These are phyloP conservation scores for Cyclotella cryptica DNA, from an alignment of 108 stramenopile genomes.

Conservation along the genomic window DNA sequence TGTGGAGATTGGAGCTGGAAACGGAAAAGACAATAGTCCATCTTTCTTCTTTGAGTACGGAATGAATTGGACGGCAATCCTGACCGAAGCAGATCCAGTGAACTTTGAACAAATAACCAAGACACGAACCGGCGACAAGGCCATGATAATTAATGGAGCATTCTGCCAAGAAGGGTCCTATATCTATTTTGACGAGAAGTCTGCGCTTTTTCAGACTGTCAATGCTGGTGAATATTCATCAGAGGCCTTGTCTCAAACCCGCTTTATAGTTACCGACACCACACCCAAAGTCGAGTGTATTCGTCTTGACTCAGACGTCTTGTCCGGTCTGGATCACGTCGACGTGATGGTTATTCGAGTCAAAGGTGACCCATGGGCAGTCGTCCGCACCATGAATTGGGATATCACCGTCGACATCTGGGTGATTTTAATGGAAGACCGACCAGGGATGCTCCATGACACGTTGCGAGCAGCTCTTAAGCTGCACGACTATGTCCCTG, in stretches of 20 bases:
- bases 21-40: slow-evolving; percentile 32
- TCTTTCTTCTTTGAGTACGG: slow-evolving; percentile 58
- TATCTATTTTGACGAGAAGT: slow-evolving; percentile 30
- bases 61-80: slow-evolving; percentile 56
- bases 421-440: slow-evolving; percentile 54
- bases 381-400: slow-evolving; percentile 62
- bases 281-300: slow-evolving; percentile 39
- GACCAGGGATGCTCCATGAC: slow-evolving; percentile 40
- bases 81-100: slow-evolving; percentile 56
- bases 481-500: slow-evolving; percentile 58
- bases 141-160: slow-evolving; percentile 40
- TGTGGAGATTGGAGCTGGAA: slow-evolving; percentile 60
- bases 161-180: slow-evolving; percentile 48
- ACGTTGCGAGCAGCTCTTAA: slow-evolving; percentile 43
- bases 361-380: slow-evolving; percentile 55
- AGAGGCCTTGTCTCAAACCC: slow-evolving; percentile 16
- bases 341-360: slow-evolving; percentile 59
- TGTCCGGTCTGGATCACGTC: slow-evolving; percentile 47
- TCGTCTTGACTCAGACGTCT: slow-evolving; percentile 37
- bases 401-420: slow-evolving; percentile 55
- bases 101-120: slow-evolving; percentile 33
- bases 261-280: slow-evolving; percentile 10
- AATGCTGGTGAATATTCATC: slow-evolving; percentile 34
- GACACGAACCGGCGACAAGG: slow-evolving; percentile 43
- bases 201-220: slow-evolving; percentile 24